Base-by-base conservation (phyloP, 164 flowering plant species). In the Buxus sempervirens region DNA sequence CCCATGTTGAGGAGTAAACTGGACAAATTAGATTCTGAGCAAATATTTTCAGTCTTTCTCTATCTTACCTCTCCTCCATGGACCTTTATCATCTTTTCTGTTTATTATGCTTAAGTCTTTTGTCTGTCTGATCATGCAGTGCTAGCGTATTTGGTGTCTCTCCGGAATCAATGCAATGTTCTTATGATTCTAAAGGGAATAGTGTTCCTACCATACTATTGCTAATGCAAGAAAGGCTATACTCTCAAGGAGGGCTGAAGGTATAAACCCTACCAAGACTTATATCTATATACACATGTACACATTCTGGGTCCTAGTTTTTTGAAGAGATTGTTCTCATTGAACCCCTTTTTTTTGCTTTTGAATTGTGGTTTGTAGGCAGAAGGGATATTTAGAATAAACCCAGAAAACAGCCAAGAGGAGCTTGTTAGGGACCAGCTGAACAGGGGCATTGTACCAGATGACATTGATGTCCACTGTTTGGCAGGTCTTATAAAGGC, bases 101-200 rank as follows among this genome's bases (percentile, higher is more conserved):
- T 27, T 20, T 14, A 10, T 51, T n/a, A 68, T 4, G 19, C 60
- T 61, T n/a, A 18, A 69, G 53, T 54, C 21, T n/a, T n/a, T 66
- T 24, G n/a, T 32, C 23, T 64, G 10, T 25, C 42, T 60, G 18
- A 41, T 69, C 38, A 57, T 81, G 77, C 76, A 95, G 98, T 80
- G 87, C 86, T 13, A 91, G 93, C 59, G 98, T 90, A 42, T 91
- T 91, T 79, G 98, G 98, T 0, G 97, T 95, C 67, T 92, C 97
- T 5, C 89, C 96, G 0, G 91, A 87, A 68, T 92, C 99, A 23
- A 92, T 95, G 99, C 97, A 95, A 60, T 89, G 94, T 57, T 89
- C 90, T 48, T 89, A 72, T 66, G 98, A 90, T 72, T 70, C 88
- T 21, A 86, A 76, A 77, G 97, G 98, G 41, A 89, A 92, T 57